Evolutionary conservation across 1,139 yeast genomes (phyloP), one percentile per base, ranked within the genome.

Genomic region (Pichia inconspicua): DNA sequence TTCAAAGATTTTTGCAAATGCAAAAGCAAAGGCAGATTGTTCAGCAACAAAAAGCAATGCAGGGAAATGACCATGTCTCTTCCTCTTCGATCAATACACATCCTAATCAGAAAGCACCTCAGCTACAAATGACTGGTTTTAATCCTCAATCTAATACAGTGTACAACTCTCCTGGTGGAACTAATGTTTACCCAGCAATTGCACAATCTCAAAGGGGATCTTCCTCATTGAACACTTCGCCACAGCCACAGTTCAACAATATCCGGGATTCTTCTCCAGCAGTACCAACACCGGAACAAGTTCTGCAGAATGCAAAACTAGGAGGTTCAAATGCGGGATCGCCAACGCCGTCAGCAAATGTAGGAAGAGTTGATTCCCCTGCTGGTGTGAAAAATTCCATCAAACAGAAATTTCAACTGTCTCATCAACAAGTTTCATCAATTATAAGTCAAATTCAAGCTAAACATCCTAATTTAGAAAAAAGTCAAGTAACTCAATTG

Each of bases 401-500:
- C 5, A 50, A 49, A 22, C 46, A 60, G 8, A 55, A 59, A 17
- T 68, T 75, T 39, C 75, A 71, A 55, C 69, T 77, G 62, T 75
- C 82, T 1, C 74, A 81, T 22, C 78, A 82, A 1, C 90, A 83
- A 58, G 83, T 84, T 3, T 75, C 86, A 8, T 84, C 85, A 2
- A 74, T 84, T 45, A 78, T 84, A 50, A 79, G 76, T 53, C 82
- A 84, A 47, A 81, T 84, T 48, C 85, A 82, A 56, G 71, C 75
- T 19, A 84, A 82, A 59, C 78, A 84, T 59, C 94, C 94, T 1
- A 75, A 74, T 30, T 68, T 82, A 59, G 71, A 83, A 3, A 80
- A 82, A 53, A 86, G 81, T 49, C 88, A 84, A 57, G 89, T 83
- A 2, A 80, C 87, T 0, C 78, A 80, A 56, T 68, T 82, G 52